phyloP scores from a whole-genome alignment of 345 rosid species.

The Salix viminalis region DNA sequence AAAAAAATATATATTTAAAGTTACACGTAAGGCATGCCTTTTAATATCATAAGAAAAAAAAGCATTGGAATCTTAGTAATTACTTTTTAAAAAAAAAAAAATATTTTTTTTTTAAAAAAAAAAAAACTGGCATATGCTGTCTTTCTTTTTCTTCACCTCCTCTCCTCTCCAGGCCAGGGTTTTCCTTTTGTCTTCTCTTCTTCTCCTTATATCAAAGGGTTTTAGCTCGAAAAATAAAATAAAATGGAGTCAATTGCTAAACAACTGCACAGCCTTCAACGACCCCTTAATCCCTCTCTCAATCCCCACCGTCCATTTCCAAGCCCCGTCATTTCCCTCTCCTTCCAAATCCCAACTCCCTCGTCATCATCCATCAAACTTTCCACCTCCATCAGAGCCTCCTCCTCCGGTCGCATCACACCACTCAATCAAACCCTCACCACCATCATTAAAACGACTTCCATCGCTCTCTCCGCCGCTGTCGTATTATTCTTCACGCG shows the following conservation, averaged over 20 bases:
- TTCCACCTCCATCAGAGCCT: slow-evolving; percentile 38
- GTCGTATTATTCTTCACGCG: slow-evolving; percentile 55
- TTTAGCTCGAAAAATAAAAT: slow-evolving; percentile 9
- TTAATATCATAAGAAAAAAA: too few relatives aligned
- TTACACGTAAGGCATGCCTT: too few relatives aligned
- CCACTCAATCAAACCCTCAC: slow-evolving; percentile 25
- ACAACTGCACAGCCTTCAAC: slow-evolving; percentile 29
- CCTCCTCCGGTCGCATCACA: slow-evolving; percentile 28
- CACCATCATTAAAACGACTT: slow-evolving; percentile 44
- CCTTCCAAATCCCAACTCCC: slow-evolving; percentile 30
- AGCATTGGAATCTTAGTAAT: too few relatives aligned
- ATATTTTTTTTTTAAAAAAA: too few relatives aligned
- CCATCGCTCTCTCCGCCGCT: slow-evolving; percentile 52
- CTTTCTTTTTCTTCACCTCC: background rate
- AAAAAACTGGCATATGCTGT: too few relatives aligned
- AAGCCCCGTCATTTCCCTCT: slow-evolving; percentile 28
- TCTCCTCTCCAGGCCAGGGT: background rate
- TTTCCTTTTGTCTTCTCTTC: slow-evolving; percentile 10
- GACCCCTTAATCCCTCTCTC: slow-evolving; percentile 45
- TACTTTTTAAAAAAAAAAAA: too few relatives aligned
- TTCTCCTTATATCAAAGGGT: slow-evolving; percentile 25
- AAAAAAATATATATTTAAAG: too few relatives aligned
- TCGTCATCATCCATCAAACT: slow-evolving; percentile 33
- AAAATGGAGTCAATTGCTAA: slow-evolving; percentile 58
- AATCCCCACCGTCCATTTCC: slow-evolving; percentile 37